Evolutionary conservation across 2,329 filamentous ascomycete genomes (phyloP).

Genomic region (Rachicladosporium sp.): DNA sequence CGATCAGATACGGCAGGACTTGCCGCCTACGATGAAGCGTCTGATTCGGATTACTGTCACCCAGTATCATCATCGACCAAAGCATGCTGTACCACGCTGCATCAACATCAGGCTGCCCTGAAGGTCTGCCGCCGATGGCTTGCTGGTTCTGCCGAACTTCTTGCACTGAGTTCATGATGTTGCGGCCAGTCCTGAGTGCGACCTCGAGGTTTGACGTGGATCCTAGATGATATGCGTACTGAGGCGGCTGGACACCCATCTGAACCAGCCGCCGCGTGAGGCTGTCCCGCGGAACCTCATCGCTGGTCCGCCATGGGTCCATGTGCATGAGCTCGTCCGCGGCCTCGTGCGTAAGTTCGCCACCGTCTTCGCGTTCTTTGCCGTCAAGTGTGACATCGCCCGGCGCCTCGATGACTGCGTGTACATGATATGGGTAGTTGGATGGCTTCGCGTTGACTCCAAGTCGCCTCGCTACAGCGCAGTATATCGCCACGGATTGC

Average conservation of each 20-base stretch:
- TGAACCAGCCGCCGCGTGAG: constrained; percentile 46
- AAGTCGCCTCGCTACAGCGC: constrained; percentile 60
- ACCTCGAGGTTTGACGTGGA: constrained; percentile 55
- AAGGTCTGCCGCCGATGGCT: constrained; percentile 15
- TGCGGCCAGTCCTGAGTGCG: constrained; percentile 63
- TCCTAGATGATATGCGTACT: constrained; percentile 44
- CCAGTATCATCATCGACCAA: constrained; percentile 50
- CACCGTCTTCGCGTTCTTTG: constrained; percentile 13
- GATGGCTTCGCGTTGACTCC: constrained; percentile 68
- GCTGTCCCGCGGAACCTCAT: constrained; percentile 49
- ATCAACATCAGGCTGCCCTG: constrained; percentile 37
- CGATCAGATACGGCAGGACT: constrained; percentile 52
- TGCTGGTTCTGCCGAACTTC: constrained; percentile 27
- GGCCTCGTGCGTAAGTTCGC: constrained; percentile 22
- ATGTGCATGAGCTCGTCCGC: constrained; percentile 59
- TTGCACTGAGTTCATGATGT: constrained; percentile 64
- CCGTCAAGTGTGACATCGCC: constrained; percentile 35
- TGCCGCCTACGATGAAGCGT: constrained; percentile 35
- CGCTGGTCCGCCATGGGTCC: constrained; percentile 62
- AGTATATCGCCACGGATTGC: constrained; percentile 79
- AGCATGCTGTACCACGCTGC: constrained; percentile 58
- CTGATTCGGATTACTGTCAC: constrained; percentile 15
- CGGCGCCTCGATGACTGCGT: constrained; percentile 56
- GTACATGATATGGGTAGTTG: constrained; percentile 73
- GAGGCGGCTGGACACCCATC: constrained; percentile 30